Evolutionary conservation across 441 rosid species (phyloP), one percentile per base, ranked within the genome.

Genomic region (Mallotus japonicus): DNA sequence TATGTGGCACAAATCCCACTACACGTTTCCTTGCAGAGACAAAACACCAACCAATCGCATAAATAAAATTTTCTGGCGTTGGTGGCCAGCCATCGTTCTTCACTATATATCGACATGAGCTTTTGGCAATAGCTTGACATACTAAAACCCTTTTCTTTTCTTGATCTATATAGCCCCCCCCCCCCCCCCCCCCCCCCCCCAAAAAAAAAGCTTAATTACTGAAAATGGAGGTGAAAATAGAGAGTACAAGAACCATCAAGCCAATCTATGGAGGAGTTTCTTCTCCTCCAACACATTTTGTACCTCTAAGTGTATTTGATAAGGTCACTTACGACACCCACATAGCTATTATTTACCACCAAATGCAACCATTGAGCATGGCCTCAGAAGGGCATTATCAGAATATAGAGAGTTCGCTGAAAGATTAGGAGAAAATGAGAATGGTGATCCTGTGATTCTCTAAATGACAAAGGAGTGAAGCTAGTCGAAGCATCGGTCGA

Each of bases 391-490:
- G 49, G 79, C 72, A 4, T 50, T 76, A 8, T 51, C 75, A 0
- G 40, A 71, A 12, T 76, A 76, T 20, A 19, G 68, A 9, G 72
- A 50, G 40, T 71, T 63, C 67, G 79, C 64, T 0, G 73, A 73
- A 16, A 65, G 79, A 58, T 60, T 76, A 11, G 72, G 67, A 16
- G 62, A 76, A n/a, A 32, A 62, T 40, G 65, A 65, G 34, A 73
- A 73, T 1, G 75, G 72, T 1, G 75, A 65, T 47, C 54, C 17
- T 42, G 49, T 71, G 20, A 71, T 71, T 50, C n/a, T 76, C 22
- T 71, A 1, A 76, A 76, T 42, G 72, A 76, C 14, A 53, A 76
- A 42, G 76, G 79, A n/a, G 75, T 71, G 6, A 76, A 67, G 17
- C 6, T 76, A 3, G 51, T 76, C 1, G 72, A 71, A 42, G 79